Evolutionary conservation across 495 filamentous ascomycete genomes (phyloP), one percentile per base, ranked within the genome.

Genomic region (Delitschia confertaspora): DNA sequence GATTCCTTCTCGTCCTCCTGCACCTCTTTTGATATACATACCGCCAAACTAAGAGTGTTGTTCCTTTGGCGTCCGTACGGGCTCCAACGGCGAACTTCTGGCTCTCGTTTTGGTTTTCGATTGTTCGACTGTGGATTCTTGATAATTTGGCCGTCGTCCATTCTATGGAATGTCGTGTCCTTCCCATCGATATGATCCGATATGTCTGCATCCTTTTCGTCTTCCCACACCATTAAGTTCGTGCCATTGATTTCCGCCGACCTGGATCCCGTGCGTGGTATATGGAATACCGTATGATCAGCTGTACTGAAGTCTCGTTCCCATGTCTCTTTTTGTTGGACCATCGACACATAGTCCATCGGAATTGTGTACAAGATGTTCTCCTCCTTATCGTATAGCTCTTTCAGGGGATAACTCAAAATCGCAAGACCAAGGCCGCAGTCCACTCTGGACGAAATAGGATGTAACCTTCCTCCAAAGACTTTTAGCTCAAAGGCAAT

Each of bases 221-320:
- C 57, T 20, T 54, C 54, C 57, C 57, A 60, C 10, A 60, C 36
- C 42, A 54, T 54, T 35, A 60, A 24, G 33, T 57, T 55, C n/a
- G 53, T 44, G 5, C 49, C 57, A 24, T 55, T 55, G 34, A 60
- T 32, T 22, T 52, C 49, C 1, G 48, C 42, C 2, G 53, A 56
- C 14, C 35, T 37, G 31, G 53, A 37, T 4, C 57, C 57, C n/a
- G 38, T 57, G 6, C 57, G 46, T 13, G 57, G 57, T 25, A 55
- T 55, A 32, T 49, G 35, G 20, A 60, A 54, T 1, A 46, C 34
- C 11, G 16, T 22, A 8, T 34, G 6, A 13, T 47, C 49, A 9
- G 42, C 24, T 6, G 34, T 33, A 17, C 16, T 40, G 33, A 49
- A 49, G 40, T 57, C 53, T 32, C 43, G 34, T 13, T 55, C 50